Evolutionary conservation across 169 alveolate species (phyloP).

Genomic region (Eimeria sp.): DNA sequence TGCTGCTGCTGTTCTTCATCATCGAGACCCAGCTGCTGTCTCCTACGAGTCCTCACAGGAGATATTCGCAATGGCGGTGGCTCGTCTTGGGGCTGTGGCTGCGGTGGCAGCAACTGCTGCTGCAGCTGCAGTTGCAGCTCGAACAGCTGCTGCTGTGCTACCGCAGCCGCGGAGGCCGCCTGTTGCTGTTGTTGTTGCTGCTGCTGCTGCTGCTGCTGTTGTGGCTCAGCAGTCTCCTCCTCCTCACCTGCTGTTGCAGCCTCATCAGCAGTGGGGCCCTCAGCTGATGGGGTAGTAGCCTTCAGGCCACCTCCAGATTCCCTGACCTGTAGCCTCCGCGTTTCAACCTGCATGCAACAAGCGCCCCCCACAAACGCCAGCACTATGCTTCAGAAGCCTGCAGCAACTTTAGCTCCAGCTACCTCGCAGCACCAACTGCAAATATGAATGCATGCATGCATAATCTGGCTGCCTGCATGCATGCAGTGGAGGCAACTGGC

Average conservation of each 20-base stretch:
- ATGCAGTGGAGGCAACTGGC: not conserved
- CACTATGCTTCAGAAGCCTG: not conserved
- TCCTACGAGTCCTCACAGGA: conserved; percentile 46
- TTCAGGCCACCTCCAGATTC: conserved; percentile 39
- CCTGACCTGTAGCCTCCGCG: conserved; percentile 55
- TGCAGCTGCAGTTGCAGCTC: conserved; percentile 40
- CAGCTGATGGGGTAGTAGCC: conserved; percentile 8
- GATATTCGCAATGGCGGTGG: conserved; percentile 24
- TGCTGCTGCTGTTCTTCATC: conserved; percentile 57
- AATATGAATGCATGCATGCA: not conserved
- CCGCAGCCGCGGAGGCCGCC: conserved; percentile 30
- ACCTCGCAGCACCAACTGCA: not conserved
- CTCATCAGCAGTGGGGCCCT: conserved; percentile 20
- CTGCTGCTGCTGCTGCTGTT: not conserved
- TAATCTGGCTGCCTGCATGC: conserved; percentile 5
- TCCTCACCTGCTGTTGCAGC: conserved; percentile 37
- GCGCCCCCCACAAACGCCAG: not conserved
- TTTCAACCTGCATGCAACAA: conserved; percentile 50
- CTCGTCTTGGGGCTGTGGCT: conserved; percentile 1
- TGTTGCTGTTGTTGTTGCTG: conserved; percentile 16
- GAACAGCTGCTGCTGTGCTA: conserved; percentile 21
- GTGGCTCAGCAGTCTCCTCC: conserved; percentile 10
- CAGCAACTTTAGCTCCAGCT: not conserved
- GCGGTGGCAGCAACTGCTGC: conserved; percentile 56
- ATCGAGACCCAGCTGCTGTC: conserved; percentile 47